Base-by-base conservation (phyloP, 2,329 filamentous ascomycete genomes). In the Aspergillus sp. region DNA sequence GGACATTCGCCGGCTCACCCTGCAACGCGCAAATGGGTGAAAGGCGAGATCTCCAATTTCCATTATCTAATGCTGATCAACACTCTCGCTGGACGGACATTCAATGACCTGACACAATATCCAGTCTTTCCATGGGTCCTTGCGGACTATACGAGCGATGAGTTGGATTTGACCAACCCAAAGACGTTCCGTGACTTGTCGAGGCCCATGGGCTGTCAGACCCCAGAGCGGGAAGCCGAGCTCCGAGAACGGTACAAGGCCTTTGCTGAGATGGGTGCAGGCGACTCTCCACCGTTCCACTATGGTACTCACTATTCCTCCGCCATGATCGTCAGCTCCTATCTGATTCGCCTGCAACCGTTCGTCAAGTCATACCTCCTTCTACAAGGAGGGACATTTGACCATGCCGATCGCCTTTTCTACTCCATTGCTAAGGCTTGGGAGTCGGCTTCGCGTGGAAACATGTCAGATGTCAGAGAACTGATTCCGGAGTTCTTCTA, bases 251-350 rank as follows among this genome's bases (percentile, higher is more conserved):
- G 91, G 26, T 97, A 96, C 69, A 85, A 86, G 60, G 89, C 90
- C 14, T 87, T 99, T 68, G 87, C 87, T 1, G 94, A 97, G 67
- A 95, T 99, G 79, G 90, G 87, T 7, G 92, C 96, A 59, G 74
- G 78, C 40, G 80, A 79, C 51, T 79, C 81, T 43, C 87, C 89
- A 0, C 89, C 94, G 0, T 99, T 96, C 68, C 94, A 99, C 68
- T 99, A 97, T 61, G 94, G 94, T 16, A 99, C 95, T 0, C 95
- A 99, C 69, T 99, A 99, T 70, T 97, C 94, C 1, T 97, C 94
- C 2, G 94, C 94, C 7, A 99, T 97, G 94, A 96, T 96, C 53
- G 94, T 99, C 6, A 91, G 91, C 11, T 96, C 92, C 0, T 99
- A 96, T 65, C 81, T 99, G 38, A 96, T 99, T 63, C 87, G 94